A percentile compares a stretch with the other conserved stretches of the same genome.
Evolutionary conservation across 1,284 basidiomycete species (phyloP).

Genomic region (Trichosporon faecale): DNA sequence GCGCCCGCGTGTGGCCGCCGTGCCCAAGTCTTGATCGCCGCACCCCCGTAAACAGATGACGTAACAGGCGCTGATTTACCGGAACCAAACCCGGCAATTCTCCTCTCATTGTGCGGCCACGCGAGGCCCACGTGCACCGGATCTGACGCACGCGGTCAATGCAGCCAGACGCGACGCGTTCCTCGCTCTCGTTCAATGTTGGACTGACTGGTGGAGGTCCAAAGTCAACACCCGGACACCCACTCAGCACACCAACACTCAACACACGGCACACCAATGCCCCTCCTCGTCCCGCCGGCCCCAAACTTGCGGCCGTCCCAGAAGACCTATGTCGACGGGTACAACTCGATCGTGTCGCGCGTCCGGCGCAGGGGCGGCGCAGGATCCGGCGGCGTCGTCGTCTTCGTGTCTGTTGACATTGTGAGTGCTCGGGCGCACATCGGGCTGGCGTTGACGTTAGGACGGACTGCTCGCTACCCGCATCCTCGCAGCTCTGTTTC

Average conservation of each 20-base stretch:
- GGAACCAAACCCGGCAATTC: not conserved
- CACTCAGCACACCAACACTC: not conserved
- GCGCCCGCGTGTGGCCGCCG: not conserved
- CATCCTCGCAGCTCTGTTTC: slow-evolving; percentile 85
- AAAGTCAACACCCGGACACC: not conserved
- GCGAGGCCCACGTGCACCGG: not conserved
- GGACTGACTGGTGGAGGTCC: not conserved
- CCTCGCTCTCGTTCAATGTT: not conserved
- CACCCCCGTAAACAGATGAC: not conserved
- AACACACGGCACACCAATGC: slow-evolving; percentile 36
- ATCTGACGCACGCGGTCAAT: not conserved
- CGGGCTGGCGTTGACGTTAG: slow-evolving; percentile 24
- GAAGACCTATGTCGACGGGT: slow-evolving; percentile 68
- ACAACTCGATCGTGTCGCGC: slow-evolving; percentile 72
- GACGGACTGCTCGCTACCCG: slow-evolving; percentile 52
- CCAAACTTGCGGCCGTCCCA: slow-evolving; percentile 42
- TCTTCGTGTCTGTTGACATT: slow-evolving; percentile 48
- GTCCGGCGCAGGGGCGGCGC: slow-evolving; percentile 38
- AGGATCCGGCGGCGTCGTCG: slow-evolving; percentile 45
- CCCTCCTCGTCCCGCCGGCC: slow-evolving; percentile 49
- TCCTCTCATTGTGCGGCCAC: not conserved
- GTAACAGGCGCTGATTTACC: not conserved
- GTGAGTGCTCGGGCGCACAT: slow-evolving; percentile 28
- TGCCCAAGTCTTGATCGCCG: not conserved
- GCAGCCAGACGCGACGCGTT: slow-evolving; percentile 8